A percentile compares a stretch with the other conserved stretches of the same genome.
Evolutionary conservation across 257 asterid genomes (phyloP).

Genomic region (Capsicum baccatum): DNA sequence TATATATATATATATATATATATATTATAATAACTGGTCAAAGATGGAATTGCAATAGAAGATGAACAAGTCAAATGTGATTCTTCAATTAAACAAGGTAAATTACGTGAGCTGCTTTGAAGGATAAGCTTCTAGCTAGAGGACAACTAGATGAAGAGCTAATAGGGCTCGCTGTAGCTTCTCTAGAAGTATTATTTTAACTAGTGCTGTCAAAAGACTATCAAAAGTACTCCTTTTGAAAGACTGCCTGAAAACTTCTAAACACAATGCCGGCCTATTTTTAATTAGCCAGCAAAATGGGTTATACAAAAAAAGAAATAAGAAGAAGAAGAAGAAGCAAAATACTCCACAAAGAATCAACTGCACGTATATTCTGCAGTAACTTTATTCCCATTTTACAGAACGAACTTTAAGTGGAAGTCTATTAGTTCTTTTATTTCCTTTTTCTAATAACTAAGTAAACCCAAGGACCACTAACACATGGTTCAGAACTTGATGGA

Average conservation of each 20-base stretch:
- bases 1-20: background rate
- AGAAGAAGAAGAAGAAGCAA: background rate
- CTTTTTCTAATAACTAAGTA: too few relatives aligned
- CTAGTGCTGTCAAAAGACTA: slow-evolving; percentile 8
- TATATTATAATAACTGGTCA: background rate
- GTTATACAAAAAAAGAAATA: background rate
- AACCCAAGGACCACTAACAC: background rate
- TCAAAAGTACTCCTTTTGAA: background rate
- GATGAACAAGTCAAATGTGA: background rate
- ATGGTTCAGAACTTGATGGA: background rate
- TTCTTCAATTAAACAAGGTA: background rate
- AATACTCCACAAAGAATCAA: slow-evolving; percentile 9
- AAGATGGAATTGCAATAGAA: background rate
- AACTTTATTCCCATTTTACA: background rate
- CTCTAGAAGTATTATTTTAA: slow-evolving; percentile 6
- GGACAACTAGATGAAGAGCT: background rate
- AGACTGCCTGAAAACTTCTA: slow-evolving; percentile 5
- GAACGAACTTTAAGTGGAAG: background rate
- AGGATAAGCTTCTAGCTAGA: background rate
- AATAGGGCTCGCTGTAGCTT: background rate
- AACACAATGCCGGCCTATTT: background rate
- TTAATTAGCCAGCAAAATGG: background rate
- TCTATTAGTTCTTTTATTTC: background rate
- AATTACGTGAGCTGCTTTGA: background rate
- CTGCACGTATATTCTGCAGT: background rate